Percentiles rank a stretch among this genome's conserved stretches.
phyloP scores from a whole-genome alignment of 805 yeast genomes.

The Nakazawaea ambrosiae region DNA sequence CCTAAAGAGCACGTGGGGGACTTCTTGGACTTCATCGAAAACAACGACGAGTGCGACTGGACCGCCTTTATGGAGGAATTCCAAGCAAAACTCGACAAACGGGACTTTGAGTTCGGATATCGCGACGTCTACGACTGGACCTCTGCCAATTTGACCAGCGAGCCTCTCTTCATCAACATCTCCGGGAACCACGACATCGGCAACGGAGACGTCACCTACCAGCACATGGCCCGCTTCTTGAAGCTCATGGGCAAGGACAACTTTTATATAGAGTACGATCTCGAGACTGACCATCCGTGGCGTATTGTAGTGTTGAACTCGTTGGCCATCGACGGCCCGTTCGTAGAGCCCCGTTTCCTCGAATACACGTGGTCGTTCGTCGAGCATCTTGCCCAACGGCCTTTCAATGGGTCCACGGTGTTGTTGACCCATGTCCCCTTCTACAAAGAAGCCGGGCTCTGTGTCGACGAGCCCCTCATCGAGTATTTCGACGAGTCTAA shows the following conservation, averaged over 20 bases:
- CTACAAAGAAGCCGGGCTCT: constrained; percentile 73
- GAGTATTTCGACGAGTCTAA: constrained; percentile 48
- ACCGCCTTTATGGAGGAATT: constrained; percentile 30
- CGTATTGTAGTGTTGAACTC: constrained; percentile 85
- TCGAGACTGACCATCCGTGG: constrained; percentile 65
- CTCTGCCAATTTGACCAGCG: constrained; percentile 31
- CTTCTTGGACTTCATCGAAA: constrained; percentile 37
- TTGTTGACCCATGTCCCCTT: constrained; percentile 87
- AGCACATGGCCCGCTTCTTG: constrained; percentile 76
- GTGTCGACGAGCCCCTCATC: constrained; percentile 80
- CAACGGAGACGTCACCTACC: constrained; percentile 92
- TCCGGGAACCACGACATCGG: constrained; percentile 97
- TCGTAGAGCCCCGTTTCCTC: constrained; percentile 64
- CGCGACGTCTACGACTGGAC: constrained; percentile 66
- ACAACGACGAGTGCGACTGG: constrained; percentile 56
- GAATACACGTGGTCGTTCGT: constrained; percentile 70
- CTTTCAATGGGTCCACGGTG: constrained; percentile 73
- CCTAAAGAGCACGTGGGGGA: constrained; percentile 42
- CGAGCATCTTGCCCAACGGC: constrained; percentile 43
- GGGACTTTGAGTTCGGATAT: constrained; percentile 39
- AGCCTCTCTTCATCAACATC: constrained; percentile 71
- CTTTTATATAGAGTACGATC: constrained; percentile 66
- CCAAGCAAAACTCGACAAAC: constrained; percentile 21
- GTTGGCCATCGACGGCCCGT: constrained; percentile 84
- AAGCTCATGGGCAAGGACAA: constrained; percentile 79